Conservation (phyloP, 2,329 filamentous ascomycete genomes). For the Arthrinium phaeospermum region DNA sequence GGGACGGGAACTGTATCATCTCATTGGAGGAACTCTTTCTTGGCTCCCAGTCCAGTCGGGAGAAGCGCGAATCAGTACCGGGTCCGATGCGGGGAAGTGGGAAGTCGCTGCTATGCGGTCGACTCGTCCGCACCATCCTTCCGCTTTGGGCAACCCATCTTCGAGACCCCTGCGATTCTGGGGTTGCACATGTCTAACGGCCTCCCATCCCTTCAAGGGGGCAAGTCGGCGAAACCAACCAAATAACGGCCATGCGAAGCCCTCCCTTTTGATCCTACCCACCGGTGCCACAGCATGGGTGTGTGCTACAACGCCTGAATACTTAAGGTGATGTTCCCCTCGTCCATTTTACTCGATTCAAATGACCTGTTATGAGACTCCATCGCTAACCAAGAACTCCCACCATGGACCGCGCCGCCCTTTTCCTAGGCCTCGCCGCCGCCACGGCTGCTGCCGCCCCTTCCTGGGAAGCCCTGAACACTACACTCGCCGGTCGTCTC, state of each 20-base stretch:
- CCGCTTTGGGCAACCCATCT: background rate
- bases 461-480: constrained; percentile 26
- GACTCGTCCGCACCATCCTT: background rate
- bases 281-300: no score
- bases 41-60: no score
- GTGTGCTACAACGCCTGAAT: no score
- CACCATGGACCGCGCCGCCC: background rate
- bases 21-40: background rate
- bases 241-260: no score
- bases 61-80: no score
- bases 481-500: constrained; percentile 31
- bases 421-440: background rate
- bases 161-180: no score
- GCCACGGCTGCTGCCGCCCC: background rate
- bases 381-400: background rate
- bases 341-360: background rate
- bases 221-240: no score
- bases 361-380: background rate
- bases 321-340: background rate
- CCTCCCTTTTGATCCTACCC: no score
- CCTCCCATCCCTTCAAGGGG: no score
- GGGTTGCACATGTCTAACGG: no score
- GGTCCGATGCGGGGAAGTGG: no score
- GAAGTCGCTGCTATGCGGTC: no score
- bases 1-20: background rate